Evolutionary conservation across 345 rosid species (phyloP), one percentile per base, ranked within the genome.

Genomic region (Bruguiera gymnorhiza): DNA sequence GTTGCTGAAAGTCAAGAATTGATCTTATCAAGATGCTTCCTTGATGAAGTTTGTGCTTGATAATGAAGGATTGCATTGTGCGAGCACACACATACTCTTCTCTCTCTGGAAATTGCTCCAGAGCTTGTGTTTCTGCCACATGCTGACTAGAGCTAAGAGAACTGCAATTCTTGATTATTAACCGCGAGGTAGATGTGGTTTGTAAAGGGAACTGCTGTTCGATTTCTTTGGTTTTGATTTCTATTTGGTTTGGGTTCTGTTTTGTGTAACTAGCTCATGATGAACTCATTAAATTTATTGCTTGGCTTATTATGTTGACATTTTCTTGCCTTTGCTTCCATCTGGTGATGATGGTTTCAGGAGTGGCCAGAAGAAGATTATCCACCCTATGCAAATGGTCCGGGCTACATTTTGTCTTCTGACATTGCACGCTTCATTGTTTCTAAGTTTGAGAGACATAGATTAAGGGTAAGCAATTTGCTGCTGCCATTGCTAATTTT

Each of bases 331-430:
- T 36, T 63, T 66, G 62, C 23, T 62, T 66, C 60, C 23, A 18
- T 69, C 34, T 73, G 26, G 46, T 72, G 69, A 65, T 75, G 70
- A 65, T 75, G 57, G 20, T 76, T 76, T 59, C 79, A 94, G 97
- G 98, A 94, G 72, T 94, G 98, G 97, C 91, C 96, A 23, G 96
- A 88, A 82, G 97, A 91, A 85, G 98, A 85, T 67, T 89, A 94
- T 76, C 98, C 98, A 6, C 97, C 93, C 20, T 91, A 91, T 51
- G 98, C 98, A 31, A 94, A 94, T 66, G 98, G 98, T 31, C 98
- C 98, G 1, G 97, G 96, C 73, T 94, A 94, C 72, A 80, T 94
- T 60, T 70, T 89, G 58, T 88, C 97, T 18, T 81, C 90, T 3
- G 95, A 94, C 80, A 87, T 94, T 62, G 95, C 90, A 0, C 76